Evolutionary conservation across 1,284 basidiomycete species (phyloP), one percentile per base, ranked within the genome.

Genomic region (Phellopilus nigrolimitatus): DNA sequence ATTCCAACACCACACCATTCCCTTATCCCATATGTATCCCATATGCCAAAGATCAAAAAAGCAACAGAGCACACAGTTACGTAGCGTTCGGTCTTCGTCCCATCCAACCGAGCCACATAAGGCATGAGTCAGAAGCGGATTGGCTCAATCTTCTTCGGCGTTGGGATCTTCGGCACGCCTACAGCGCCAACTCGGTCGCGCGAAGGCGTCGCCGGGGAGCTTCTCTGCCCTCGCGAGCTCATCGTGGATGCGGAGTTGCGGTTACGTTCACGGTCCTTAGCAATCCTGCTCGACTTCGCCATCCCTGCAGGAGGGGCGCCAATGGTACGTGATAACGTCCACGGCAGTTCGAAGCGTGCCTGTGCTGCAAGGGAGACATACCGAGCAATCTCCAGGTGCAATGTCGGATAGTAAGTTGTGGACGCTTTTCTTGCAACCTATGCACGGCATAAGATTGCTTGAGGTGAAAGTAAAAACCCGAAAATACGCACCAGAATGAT

Each of bases 351-450:
- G 59, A 78, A 85, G 21, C 79, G 77, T n/a, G 86, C 77, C 8
- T 75, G 70, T 8, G 65, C 64, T 1, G 84, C 80, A 54, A 82
- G 73, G 0, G 76, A 72, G 56, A 95, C 75, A 64, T 95, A 97
- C 21, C 92, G 80, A 1, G 91, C 79, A 42, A 97, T 73, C 68
- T 97, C 94, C 41, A 97, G 82, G 65, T 97, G 94, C 2, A 97
- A 78, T 1, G 83, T 87, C 0, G 92, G 91, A 66, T 97, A 97
- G 66, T 95, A 95, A 8, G 88, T 84, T 10, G 86, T 83, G 5
- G 93, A 95, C 6, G 94, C 91, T 67, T 95, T 95, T 49, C 94
- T 85, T 1, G 91, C 80, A 37, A 94, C 90, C 93, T 97, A 62
- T 7, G 4, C 36, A 25, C 43, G 22, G 28, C 19, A 36, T 44